phyloP scores from a whole-genome alignment of 495 filamentous ascomycete species.

The Jackrogersella multiformis region DNA sequence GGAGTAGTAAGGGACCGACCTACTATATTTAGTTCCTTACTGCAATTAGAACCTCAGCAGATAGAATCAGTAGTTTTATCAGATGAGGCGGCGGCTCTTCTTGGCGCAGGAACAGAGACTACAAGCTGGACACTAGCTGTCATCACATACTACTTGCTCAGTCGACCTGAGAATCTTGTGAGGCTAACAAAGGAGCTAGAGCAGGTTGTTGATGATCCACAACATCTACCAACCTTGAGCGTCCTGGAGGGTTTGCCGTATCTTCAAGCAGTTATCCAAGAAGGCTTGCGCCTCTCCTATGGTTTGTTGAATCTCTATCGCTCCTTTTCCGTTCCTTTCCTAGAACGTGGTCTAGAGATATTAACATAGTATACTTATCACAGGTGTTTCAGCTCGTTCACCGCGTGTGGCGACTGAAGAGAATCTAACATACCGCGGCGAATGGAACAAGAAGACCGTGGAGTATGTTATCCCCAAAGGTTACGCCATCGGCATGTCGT shows the following conservation, averaged over 20 bases:
- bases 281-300: slow-evolving; percentile 55
- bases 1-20: slow-evolving; percentile 23
- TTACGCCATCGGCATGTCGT: slow-evolving; percentile 56
- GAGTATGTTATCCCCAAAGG: slow-evolving; percentile 37
- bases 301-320: slow-evolving; percentile 31
- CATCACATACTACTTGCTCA: slow-evolving; percentile 52
- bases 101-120: slow-evolving; percentile 60
- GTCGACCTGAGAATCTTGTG: slow-evolving; percentile 42
- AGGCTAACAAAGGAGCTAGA: slow-evolving; percentile 50
- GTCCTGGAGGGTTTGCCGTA: slow-evolving; percentile 58
- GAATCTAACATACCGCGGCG: slow-evolving; percentile 50
- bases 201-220: slow-evolving; percentile 29
- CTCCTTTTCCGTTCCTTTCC: not conserved
- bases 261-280: slow-evolving; percentile 51
- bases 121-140: slow-evolving; percentile 52
- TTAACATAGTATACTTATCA: not conserved
- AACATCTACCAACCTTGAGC: slow-evolving; percentile 38
- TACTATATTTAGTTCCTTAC: slow-evolving; percentile 57
- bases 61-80: slow-evolving; percentile 48
- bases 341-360: too few species aligned
- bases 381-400: slow-evolving; percentile 45
- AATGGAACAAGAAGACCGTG: slow-evolving; percentile 42
- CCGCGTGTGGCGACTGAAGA: slow-evolving; percentile 45
- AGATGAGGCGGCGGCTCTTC: slow-evolving; percentile 55
- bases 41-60: slow-evolving; percentile 47